A percentile compares a stretch with the other conserved stretches of the same genome.
Conservation (phyloP, 495 filamentous ascomycete species). For the Neurospora sp. region DNA sequence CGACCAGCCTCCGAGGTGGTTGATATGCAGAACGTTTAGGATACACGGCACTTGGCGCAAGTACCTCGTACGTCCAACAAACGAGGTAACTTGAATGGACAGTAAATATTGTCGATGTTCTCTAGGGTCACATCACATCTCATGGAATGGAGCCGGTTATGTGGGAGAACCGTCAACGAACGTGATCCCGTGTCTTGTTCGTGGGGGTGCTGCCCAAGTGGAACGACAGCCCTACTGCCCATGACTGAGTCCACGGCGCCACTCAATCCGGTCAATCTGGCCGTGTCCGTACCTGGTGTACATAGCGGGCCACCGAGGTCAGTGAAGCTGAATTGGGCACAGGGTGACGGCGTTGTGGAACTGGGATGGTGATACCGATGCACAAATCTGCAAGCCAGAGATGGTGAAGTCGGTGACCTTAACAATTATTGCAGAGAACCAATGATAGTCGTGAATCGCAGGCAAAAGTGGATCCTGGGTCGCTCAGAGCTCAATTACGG, state of each 20-base stretch:
- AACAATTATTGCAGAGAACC: not conserved
- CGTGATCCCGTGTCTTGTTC: not conserved
- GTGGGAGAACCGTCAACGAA: not conserved
- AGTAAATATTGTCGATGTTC: not conserved
- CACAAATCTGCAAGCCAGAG: not conserved
- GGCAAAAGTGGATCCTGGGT: not conserved
- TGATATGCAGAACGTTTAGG: not conserved
- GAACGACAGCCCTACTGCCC: not conserved
- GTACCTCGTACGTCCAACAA: not conserved
- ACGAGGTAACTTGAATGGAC: not conserved
- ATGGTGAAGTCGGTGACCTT: not conserved
- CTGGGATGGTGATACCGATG: not conserved
- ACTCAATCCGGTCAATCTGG: not conserved
- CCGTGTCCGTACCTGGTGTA: not conserved
- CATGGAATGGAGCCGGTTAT: not conserved
- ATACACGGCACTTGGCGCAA: not conserved
- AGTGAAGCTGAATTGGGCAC: not conserved
- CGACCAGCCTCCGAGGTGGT: not conserved
- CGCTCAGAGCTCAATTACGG: not conserved
- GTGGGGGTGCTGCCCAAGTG: not conserved
- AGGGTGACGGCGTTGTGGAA: not conserved
- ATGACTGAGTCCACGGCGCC: not conserved
- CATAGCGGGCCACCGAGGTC: not conserved
- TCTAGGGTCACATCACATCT: not conserved
- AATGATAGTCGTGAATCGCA: not conserved